These are phyloP conservation scores for Plasmodium fragile DNA, from an alignment of 169 alveolate genomes.

Conservation along the genomic window DNA sequence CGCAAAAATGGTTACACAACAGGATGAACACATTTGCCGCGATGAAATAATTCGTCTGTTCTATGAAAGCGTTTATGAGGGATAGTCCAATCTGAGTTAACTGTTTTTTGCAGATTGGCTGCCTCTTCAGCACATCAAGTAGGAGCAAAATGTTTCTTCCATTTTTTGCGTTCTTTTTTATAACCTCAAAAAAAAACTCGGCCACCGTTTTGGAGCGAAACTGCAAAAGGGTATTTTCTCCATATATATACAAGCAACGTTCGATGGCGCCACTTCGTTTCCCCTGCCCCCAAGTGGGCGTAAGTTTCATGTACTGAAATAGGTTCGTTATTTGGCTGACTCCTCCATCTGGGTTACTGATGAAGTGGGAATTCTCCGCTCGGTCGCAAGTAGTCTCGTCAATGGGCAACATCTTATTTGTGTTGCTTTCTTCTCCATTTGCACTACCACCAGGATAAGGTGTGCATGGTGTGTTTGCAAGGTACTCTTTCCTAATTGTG, in stretches of 20 bases:
- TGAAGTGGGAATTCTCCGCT: not conserved
- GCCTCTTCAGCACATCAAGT: slow-evolving; percentile 19
- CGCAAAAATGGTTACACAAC: slow-evolving; percentile 23
- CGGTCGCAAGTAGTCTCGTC: not conserved
- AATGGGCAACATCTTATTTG: not conserved
- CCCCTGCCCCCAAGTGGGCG: not conserved
- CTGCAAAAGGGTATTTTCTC: not conserved
- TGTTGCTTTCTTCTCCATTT: not conserved
- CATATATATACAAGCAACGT: slow-evolving; percentile 22
- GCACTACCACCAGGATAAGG: not conserved
- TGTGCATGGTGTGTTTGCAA: not conserved
- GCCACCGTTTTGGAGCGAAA: slow-evolving; percentile 14
- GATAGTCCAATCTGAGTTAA: slow-evolving; percentile 21
- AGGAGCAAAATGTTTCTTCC: slow-evolving; percentile 4
- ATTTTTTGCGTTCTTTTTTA: not conserved
- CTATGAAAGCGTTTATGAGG: slow-evolving; percentile 13
- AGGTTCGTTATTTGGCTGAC: not conserved
- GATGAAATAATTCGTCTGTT: slow-evolving; percentile 24
- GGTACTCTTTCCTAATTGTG: not conserved
- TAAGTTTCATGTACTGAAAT: not conserved
- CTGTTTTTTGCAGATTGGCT: slow-evolving; percentile 8
- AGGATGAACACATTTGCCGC: slow-evolving; percentile 47
- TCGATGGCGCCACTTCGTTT: not conserved
- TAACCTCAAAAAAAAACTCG: slow-evolving; percentile 19
- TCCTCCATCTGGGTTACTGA: not conserved